These are phyloP conservation scores for Boletus reticulatus DNA, from an alignment of 768 basidiomycete species.

Conservation along the genomic window DNA sequence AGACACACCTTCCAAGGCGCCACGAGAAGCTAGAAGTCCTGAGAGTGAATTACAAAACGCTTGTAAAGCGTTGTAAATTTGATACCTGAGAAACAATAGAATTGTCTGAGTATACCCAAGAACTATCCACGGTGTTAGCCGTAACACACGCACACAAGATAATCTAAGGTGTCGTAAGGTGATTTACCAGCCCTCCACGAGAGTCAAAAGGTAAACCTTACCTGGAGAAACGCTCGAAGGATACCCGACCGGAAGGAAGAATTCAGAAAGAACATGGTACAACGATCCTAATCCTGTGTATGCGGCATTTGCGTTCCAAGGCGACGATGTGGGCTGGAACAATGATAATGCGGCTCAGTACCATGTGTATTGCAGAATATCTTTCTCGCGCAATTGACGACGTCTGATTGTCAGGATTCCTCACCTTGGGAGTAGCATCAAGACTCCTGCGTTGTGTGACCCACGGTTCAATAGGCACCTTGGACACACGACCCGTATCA, in stretches of 20 bases:
- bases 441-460: not conserved
- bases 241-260: slow-evolving; percentile 65
- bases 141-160: slow-evolving; percentile 43
- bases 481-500: slow-evolving; percentile 18
- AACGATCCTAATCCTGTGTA: slow-evolving; percentile 1
- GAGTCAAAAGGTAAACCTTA: slow-evolving; percentile 15
- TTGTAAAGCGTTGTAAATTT: slow-evolving; percentile 63
- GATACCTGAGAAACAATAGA: slow-evolving; percentile 47
- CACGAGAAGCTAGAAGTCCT: slow-evolving; percentile 60
- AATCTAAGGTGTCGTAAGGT: slow-evolving; percentile 38
- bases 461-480: slow-evolving; percentile 12
- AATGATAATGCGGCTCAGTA: slow-evolving; percentile 6
- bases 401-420: not conserved
- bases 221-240: slow-evolving; percentile 61
- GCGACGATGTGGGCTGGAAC: not conserved
- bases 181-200: not conserved
- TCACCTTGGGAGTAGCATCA: slow-evolving; percentile 15
- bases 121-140: not conserved
- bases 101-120: slow-evolving; percentile 3
- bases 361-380: not conserved
- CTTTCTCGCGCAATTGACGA: not conserved
- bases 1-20: slow-evolving; percentile 58
- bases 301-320: not conserved
- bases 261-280: slow-evolving; percentile 19
- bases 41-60: slow-evolving; percentile 70